Percentiles rank a stretch among this genome's conserved stretches.
These are phyloP conservation scores for Lactarius trivialis DNA, from an alignment of 768 basidiomycete species.

Conservation along the genomic window DNA sequence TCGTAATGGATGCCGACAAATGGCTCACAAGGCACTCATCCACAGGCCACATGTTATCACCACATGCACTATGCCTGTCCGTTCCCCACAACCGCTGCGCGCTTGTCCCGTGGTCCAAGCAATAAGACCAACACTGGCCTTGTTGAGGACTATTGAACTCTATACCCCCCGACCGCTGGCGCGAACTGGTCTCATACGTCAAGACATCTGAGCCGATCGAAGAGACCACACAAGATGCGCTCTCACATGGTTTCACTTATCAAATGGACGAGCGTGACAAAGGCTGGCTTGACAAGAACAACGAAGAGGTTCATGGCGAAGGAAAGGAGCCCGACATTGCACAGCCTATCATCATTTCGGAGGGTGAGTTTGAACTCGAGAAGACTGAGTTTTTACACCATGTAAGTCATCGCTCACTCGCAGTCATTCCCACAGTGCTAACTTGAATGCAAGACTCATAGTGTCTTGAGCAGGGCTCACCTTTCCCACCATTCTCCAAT, in stretches of 20 bases:
- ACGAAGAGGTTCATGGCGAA: conserved; percentile 78
- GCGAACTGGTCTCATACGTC: conserved; percentile 71
- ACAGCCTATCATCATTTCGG: conserved; percentile 62
- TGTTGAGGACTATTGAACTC: conserved; percentile 67
- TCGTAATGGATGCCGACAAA: too few species aligned
- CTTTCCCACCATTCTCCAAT: conserved; percentile 65
- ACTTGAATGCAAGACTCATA: conserved; percentile 28
- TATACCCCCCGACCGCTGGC: conserved; percentile 71
- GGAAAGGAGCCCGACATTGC: conserved; percentile 76
- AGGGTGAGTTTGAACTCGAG: conserved; percentile 92
- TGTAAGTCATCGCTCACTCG: conserved; percentile 42
- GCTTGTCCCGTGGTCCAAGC: conserved; percentile 32
- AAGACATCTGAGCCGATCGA: conserved; percentile 84
- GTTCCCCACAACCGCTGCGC: conserved; percentile 33
- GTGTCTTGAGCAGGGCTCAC: conserved; percentile 60
- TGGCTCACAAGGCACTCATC: too few species aligned
- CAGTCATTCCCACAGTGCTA: conserved; percentile 1
- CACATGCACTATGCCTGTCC: too few species aligned
- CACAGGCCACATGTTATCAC: too few species aligned
- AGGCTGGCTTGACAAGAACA: conserved; percentile 91
- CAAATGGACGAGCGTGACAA: conserved; percentile 95
- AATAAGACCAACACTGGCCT: conserved; percentile 56
- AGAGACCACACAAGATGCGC: conserved; percentile 53
- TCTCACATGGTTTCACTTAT: conserved; percentile 76
- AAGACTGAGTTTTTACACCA: conserved; percentile 86